Percentiles rank a stretch among this genome's conserved stretches.
phyloP scores from a whole-genome alignment of 768 basidiomycete genomes.

The Amanita pseudoporphyria region DNA sequence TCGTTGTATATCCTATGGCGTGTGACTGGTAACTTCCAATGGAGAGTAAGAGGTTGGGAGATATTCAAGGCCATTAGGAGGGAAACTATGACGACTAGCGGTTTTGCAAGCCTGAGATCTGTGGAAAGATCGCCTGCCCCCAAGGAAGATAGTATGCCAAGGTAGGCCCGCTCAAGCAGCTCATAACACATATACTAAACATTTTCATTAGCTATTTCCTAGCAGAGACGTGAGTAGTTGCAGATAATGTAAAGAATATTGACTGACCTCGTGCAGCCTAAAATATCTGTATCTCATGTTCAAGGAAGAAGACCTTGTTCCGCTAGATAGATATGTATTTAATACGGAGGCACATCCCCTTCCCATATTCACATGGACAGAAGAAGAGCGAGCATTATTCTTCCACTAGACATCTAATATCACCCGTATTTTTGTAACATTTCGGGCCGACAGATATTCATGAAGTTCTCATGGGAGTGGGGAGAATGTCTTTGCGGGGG shows the following conservation, averaged over 20 bases:
- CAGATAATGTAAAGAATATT: neutral
- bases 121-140: constrained; percentile 34
- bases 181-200: neutral
- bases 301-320: constrained; percentile 48
- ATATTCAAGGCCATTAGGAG: constrained; percentile 61
- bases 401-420: no score
- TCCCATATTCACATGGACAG: constrained; percentile 58
- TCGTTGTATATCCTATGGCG: constrained; percentile 66
- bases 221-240: constrained; percentile 33
- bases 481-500: no score
- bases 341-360: constrained; percentile 73
- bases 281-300: constrained; percentile 72
- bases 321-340: constrained; percentile 50
- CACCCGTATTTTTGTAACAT: no score
- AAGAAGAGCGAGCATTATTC: constrained; percentile 36
- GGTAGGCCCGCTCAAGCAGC: constrained; percentile 26
- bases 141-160: constrained; percentile 60
- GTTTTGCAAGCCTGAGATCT: constrained; percentile 49
- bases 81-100: constrained; percentile 44
- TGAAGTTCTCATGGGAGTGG: no score
- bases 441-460: neutral
- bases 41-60: constrained; percentile 64
- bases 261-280: constrained; percentile 29
- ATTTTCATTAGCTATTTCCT: constrained; percentile 32
- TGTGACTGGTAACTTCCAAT: constrained; percentile 53